Evolutionary conservation across 108 stramenopile genomes (phyloP).

Genomic region (Stephanodiscus minutulus): DNA sequence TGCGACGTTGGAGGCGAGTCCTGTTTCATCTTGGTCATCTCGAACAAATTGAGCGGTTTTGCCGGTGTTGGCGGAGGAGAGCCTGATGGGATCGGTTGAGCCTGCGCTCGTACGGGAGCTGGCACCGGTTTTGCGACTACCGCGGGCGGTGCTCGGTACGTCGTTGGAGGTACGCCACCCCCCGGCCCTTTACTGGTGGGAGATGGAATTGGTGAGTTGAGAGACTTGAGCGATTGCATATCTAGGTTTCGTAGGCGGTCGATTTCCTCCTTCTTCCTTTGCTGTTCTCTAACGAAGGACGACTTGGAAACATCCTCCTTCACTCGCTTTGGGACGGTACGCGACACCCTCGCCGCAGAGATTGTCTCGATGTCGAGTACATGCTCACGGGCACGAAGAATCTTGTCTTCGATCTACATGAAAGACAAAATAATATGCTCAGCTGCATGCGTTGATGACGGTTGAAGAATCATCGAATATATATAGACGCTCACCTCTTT

Average conservation of each 20-base stretch:
- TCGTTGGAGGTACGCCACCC: constrained; percentile 1
- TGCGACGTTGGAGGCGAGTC: constrained; percentile 3
- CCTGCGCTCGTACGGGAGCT: constrained; percentile 1
- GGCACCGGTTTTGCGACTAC: constrained; percentile 10
- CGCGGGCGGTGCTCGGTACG: constrained; percentile 17
- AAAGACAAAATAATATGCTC: background rate
- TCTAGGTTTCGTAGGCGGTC: constrained; percentile 37
- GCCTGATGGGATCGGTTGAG: constrained; percentile 9
- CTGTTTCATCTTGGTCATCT: constrained; percentile 27
- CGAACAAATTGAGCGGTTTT: constrained; percentile 15
- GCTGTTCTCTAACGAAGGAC: constrained; percentile 48
- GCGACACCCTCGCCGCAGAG: constrained; percentile 40
- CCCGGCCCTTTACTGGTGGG: constrained; percentile 15
- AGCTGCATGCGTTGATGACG: constrained; percentile 4
- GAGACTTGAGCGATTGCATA: constrained; percentile 33
- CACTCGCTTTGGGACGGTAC: constrained; percentile 38
- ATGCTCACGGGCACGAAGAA: constrained; percentile 37
- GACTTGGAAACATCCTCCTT: constrained; percentile 40
- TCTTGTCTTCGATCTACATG: constrained; percentile 35
- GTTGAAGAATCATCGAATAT: background rate
- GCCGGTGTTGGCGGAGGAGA: constrained; percentile 10
- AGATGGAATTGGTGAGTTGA: constrained; percentile 47
- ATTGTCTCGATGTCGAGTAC: constrained; percentile 39
- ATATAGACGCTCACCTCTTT: constrained; percentile 43
- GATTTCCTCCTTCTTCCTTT: constrained; percentile 46